Evolutionary conservation across 768 basidiomycete genomes (phyloP).

Genomic region (Dentipellis fragilis): DNA sequence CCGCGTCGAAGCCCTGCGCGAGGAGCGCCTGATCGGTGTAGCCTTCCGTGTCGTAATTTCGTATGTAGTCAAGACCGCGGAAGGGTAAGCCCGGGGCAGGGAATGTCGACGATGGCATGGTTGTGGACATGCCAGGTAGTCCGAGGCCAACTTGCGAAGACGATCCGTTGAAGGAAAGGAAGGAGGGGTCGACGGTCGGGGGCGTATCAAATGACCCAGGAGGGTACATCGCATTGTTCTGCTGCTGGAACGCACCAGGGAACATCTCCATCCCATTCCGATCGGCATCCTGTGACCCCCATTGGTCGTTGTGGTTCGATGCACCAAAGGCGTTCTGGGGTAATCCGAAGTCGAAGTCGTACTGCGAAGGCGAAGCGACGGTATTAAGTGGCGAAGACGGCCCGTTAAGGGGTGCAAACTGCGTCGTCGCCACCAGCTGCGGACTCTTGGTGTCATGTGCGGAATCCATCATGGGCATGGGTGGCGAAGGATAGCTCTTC

Average conservation of each 20-base stretch:
- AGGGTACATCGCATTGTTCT: background rate
- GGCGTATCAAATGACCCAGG: conserved; percentile 5
- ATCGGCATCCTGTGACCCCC: conserved; percentile 10
- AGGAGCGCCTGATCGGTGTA: conserved; percentile 31
- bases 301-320: background rate
- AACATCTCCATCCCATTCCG: conserved; percentile 1
- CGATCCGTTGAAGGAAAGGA: conserved; percentile 7
- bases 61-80: conserved; percentile 74
- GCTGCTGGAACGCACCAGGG: background rate
- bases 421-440: conserved; percentile 33
- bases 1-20: conserved; percentile 59
- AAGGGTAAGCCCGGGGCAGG: conserved; percentile 72
- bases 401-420: conserved; percentile 19
- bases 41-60: conserved; percentile 55
- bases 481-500: conserved; percentile 58
- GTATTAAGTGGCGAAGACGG: conserved; percentile 10
- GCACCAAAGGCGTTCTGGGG: conserved; percentile 6
- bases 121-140: conserved; percentile 27
- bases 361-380: conserved; percentile 7
- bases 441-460: conserved; percentile 44
- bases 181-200: conserved; percentile 12
- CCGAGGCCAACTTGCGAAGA: conserved; percentile 7
- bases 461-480: conserved; percentile 40
- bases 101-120: conserved; percentile 55
- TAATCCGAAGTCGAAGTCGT: conserved; percentile 11